Conservation (phyloP, 169 alveolate genomes). For the Babesia divergens region DNA sequence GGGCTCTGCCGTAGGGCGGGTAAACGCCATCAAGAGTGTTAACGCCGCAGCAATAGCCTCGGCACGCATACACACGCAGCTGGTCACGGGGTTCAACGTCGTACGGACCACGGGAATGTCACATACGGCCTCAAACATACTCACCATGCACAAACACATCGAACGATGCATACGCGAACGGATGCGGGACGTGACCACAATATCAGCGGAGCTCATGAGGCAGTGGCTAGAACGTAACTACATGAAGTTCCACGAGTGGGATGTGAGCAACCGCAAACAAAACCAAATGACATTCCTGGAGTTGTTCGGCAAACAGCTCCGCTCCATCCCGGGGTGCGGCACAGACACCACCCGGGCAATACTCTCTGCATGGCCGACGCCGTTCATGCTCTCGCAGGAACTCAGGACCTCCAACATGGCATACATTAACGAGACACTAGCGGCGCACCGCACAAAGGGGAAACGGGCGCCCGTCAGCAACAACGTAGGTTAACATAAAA, state of each 20-base stretch:
- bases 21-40: slow-evolving; percentile 60
- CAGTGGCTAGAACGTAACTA: slow-evolving; percentile 2
- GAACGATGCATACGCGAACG: slow-evolving; percentile 64
- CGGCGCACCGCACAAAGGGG: background rate
- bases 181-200: slow-evolving; percentile 57
- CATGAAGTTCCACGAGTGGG: slow-evolving; percentile 69
- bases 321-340: slow-evolving; percentile 76
- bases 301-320: slow-evolving; percentile 77
- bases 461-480: slow-evolving; percentile 23
- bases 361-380: slow-evolving; percentile 81
- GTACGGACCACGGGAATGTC: slow-evolving; percentile 49
- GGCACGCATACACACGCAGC: slow-evolving; percentile 52
- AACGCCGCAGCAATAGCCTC: slow-evolving; percentile 65
- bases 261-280: slow-evolving; percentile 68
- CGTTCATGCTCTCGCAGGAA: slow-evolving; percentile 63
- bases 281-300: slow-evolving; percentile 75
- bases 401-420: slow-evolving; percentile 30
- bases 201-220: slow-evolving; percentile 5
- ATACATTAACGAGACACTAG: slow-evolving; percentile 29
- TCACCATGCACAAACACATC: slow-evolving; percentile 66
- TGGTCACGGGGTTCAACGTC: slow-evolving; percentile 62
- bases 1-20: slow-evolving; percentile 12
- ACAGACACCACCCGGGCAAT: slow-evolving; percentile 77
- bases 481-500: background rate
- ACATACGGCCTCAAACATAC: slow-evolving; percentile 65